These are phyloP conservation scores for Solanum chacoense DNA, from an alignment of 305 asterid genomes.

Conservation along the genomic window DNA sequence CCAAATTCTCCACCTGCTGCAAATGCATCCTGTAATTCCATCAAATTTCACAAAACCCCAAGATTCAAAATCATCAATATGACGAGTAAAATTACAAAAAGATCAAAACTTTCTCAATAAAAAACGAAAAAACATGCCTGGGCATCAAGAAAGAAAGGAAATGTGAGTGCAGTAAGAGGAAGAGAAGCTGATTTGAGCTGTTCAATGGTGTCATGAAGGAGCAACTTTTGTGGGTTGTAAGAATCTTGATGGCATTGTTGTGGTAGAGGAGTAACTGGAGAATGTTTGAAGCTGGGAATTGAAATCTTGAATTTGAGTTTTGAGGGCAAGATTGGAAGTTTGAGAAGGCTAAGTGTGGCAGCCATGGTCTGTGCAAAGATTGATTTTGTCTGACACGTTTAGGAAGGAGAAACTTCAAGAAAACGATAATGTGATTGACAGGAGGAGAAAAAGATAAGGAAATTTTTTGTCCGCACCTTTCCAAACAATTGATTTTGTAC, in stretches of 20 bases:
- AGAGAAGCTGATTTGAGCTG: conserved; percentile 40
- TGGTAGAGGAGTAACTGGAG: neutral
- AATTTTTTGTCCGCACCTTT: neutral
- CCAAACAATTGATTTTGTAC: neutral
- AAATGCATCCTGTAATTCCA: conserved; percentile 44
- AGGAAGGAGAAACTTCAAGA: neutral
- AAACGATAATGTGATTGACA: neutral
- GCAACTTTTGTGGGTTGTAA: neutral
- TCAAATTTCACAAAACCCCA: neutral
- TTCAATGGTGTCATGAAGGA: conserved; percentile 4
- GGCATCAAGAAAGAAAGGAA: conserved; percentile 43
- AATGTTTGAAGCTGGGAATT: neutral
- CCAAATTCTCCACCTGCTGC: conserved; percentile 81
- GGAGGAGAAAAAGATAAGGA: conserved; percentile 5
- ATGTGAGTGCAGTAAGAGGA: conserved; percentile 53
- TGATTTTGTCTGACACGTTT: neutral
- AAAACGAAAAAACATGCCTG: conserved; percentile 22
- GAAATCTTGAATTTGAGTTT: conserved; percentile 8
- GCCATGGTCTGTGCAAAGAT: conserved; percentile 23
- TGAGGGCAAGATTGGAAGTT: conserved; percentile 20
- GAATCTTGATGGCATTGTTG: conserved; percentile 1
- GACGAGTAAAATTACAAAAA: neutral
- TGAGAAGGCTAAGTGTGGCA: conserved; percentile 44
- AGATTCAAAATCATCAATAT: neutral
- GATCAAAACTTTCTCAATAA: neutral